Base-by-base conservation (phyloP, 2,329 filamentous ascomycete genomes). In the Corynespora cassiicola region DNA sequence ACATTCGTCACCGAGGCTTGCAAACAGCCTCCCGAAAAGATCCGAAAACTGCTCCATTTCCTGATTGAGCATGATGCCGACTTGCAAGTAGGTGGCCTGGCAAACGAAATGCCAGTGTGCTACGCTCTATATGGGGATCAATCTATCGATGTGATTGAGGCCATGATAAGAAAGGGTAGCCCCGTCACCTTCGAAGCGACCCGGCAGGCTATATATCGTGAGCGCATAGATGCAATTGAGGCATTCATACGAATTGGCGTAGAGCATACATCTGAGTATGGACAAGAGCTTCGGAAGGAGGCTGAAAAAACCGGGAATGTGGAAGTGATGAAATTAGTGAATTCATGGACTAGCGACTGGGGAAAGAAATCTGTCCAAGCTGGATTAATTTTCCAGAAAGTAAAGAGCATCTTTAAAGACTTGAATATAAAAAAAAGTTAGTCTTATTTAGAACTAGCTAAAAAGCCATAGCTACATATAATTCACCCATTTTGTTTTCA, bases 1-100 rank as follows among this genome's bases (percentile, higher is more conserved):
- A 45, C 42, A 16, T 45, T 41, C 17, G 32, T 45, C 19, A 41
- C 42, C 19, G 39, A 41, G 33, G 42, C 42, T 20, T 45, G 42
- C 37, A 31, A 41, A 30, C 42, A 41, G 22, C 32, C 42, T 9
- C 37, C 36, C 12, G 24, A 40, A 28, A 34, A 37, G 12, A 45
- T 45, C 29, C 31, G 31, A 15, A 19, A 36, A 8, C 16, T 45
- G 16, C 37, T 45, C 7, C 32, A 23, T 5, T 45, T 25, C 23
- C 32, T 41, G 7, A 35, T 45, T 3, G 37, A 31, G 41, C 31
- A 45, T 15, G 42, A 34, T 25, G 42, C 36, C 2, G 42, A 40
- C 24, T 28, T 45, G 6, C 28, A 38, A 24, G 34, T 6, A 21
- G 37, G 36, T 5, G 20, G 29, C 7, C 34, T 30, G 7, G 15